Conservation (phyloP, 495 filamentous ascomycete species). For the Xylaria nigripes region DNA sequence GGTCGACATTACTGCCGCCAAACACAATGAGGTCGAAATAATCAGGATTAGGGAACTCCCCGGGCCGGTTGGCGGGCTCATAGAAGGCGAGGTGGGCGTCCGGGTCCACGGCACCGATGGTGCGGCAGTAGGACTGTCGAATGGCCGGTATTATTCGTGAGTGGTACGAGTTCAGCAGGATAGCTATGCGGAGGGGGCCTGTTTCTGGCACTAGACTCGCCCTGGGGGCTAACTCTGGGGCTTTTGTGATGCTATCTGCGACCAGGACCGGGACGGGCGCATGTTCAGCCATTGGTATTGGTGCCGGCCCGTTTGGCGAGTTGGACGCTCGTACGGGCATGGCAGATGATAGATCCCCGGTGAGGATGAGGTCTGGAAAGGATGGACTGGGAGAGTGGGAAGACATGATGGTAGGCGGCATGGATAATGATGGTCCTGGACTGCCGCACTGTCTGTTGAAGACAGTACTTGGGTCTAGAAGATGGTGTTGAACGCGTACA, state of each 20-base stretch:
- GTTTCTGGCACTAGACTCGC: constrained; percentile 3
- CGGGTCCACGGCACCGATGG: constrained; percentile 27
- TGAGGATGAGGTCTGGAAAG: neutral
- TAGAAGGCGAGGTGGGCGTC: constrained; percentile 29
- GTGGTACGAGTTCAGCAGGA: constrained; percentile 39
- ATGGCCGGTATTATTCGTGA: constrained; percentile 32
- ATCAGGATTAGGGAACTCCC: constrained; percentile 32
- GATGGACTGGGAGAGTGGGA: neutral
- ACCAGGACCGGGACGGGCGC: neutral
- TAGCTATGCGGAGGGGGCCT: constrained; percentile 29
- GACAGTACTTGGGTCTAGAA: neutral
- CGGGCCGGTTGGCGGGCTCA: constrained; percentile 33
- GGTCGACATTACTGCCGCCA: constrained; percentile 40
- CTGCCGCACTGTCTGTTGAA: constrained; percentile 8
- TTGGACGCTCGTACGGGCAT: neutral
- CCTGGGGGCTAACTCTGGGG: neutral
- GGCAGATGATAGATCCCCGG: neutral
- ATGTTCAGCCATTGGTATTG: neutral
- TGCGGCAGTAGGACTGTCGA: constrained; percentile 33
- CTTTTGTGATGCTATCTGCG: neutral
- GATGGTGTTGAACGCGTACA: constrained; percentile 8
- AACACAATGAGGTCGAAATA: constrained; percentile 41
- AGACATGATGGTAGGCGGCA: neutral
- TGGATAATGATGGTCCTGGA: neutral
- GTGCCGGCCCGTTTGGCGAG: neutral